Evolutionary conservation across 805 yeast genomes (phyloP), one percentile per base, ranked within the genome.

Genomic region (Priceomyces haplophilus): DNA sequence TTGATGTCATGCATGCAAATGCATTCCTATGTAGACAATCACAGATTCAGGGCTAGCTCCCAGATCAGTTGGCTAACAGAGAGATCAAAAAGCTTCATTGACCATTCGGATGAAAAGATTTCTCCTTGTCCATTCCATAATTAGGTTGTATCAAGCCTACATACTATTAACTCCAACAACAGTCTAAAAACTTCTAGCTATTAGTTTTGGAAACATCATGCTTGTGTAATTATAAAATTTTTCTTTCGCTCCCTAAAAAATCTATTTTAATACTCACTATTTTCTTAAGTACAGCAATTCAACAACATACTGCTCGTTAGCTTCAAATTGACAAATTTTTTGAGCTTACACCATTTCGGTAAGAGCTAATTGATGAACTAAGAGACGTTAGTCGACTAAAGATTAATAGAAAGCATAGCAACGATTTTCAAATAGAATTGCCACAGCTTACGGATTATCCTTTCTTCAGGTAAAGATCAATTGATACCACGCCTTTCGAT

Each of bases 221-320:
- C 27, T 36, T 36, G 39, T 23, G 39, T 36, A 25, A 36, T 31
- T 36, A 36, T 6, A 23, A 36, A 36, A 36, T 18, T 36, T 36
- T 36, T 24, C 17, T n/a, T 23, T 21, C 31, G 31, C n/a, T 31
- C 24, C 39, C 39, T 31, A 23, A 18, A 36, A 34, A 18, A 21
- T 34, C 37, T 17, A n/a, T 34, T 11, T 27, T 27, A 27, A 27
- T 10, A 27, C n/a, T 27, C 31, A 27, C 15, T 27, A 27, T 5
- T 27, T 12, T 27, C n/a, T 27, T 27, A 27, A n/a, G 31, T 10
- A 27, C 5, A 27, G 31, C 31, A 27, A 27, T 10, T 12, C 15
- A 27, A 27, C 31, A 27, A 27, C 15, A 27, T 27, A 27, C n/a
- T 27, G 31, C 31, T 27, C 4, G 15, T 12, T 11, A 27, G n/a